These are phyloP conservation scores for Staphylotrichum longicolle DNA, from an alignment of 495 filamentous ascomycete genomes.

Conservation along the genomic window DNA sequence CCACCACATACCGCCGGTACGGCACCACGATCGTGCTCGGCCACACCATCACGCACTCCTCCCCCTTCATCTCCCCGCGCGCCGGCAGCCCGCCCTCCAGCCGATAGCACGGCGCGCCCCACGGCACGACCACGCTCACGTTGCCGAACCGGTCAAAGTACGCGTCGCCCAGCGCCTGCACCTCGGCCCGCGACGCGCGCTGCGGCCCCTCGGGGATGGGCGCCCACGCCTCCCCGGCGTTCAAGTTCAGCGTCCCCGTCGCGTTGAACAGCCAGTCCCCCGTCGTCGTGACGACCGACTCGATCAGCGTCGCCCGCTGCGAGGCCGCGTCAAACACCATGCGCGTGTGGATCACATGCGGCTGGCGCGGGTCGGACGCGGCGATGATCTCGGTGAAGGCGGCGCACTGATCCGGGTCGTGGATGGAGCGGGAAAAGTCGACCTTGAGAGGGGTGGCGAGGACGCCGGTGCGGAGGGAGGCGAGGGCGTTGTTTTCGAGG, in stretches of 20 bases:
- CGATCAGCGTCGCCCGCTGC: constrained; percentile 34
- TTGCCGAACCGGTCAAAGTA: constrained; percentile 42
- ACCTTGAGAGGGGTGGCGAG: constrained; percentile 39
- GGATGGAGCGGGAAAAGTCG: constrained; percentile 43
- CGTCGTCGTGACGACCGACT: constrained; percentile 37
- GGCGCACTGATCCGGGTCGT: constrained; percentile 47
- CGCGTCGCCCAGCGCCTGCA: constrained; percentile 39
- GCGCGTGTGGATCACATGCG: constrained; percentile 42
- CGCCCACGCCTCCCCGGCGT: constrained; percentile 38
- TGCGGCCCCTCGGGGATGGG: constrained; percentile 33
- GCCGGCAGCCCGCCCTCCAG: constrained; percentile 37
- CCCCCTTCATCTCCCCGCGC: constrained; percentile 8
- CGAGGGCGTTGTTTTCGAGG: constrained; percentile 36
- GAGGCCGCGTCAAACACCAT: constrained; percentile 28
- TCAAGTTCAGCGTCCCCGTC: constrained; percentile 34
- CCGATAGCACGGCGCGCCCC: constrained; percentile 36
- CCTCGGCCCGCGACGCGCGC: constrained; percentile 29
- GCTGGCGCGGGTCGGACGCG: constrained; percentile 31
- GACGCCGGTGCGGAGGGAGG: constrained; percentile 36
- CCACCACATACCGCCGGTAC: constrained; percentile 41
- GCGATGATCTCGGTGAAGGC: constrained; percentile 50
- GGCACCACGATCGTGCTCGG: constrained; percentile 37
- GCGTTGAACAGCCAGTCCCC: constrained; percentile 47
- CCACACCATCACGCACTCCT: constrained; percentile 18
- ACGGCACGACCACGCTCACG: constrained; percentile 35